Evolutionary conservation across 2,329 filamentous ascomycete genomes (phyloP), one percentile per base, ranked within the genome.

Genomic region (Penicillium thymicola): DNA sequence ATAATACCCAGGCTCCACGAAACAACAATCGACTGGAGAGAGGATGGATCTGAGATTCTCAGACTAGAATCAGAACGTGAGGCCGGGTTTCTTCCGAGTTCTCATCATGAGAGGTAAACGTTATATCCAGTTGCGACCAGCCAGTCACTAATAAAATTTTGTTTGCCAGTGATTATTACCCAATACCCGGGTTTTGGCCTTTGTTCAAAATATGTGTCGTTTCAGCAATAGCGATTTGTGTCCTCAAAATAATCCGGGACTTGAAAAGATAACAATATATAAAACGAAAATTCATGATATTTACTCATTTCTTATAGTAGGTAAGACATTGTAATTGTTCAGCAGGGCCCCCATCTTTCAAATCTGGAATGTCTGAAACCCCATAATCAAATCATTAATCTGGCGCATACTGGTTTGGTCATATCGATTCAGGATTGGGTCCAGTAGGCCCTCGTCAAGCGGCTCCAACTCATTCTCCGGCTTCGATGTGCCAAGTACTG

Each of bases 371-470:
- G 65, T 68, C 44, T 71, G 67, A 51, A 75, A 74, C 1, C 67
- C 68, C 41, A 65, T 65, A 23, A 75, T 75, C n/a, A 75, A 57
- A 40, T 73, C 68, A 51, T 75, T 75, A 11, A 75, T 67, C 53
- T 76, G 73, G 6, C 68, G 66, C 73, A 75, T 75, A 54, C 73
- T 75, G 0, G 73, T 75, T 53, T 76, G 71, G 54, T 75, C 73
- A 58, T 74, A 75, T 56, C 72, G 65, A 36, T 66, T 63, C 30
- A 74, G 55, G 18, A 75, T 70, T 8, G 70, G 68, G 47, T 72
- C 25, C 25, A 61, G 23, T 0, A 58, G 54, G 2, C 62, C 55
- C 34, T 62, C 51, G 8, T 54, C 54, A 30, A 57, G 34, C 21
- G 45, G 44, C 6, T 41, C 45, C 21, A 54, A 14, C 9, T 55